Conservation (phyloP, 768 basidiomycete species). For the Grammothele lineata region DNA sequence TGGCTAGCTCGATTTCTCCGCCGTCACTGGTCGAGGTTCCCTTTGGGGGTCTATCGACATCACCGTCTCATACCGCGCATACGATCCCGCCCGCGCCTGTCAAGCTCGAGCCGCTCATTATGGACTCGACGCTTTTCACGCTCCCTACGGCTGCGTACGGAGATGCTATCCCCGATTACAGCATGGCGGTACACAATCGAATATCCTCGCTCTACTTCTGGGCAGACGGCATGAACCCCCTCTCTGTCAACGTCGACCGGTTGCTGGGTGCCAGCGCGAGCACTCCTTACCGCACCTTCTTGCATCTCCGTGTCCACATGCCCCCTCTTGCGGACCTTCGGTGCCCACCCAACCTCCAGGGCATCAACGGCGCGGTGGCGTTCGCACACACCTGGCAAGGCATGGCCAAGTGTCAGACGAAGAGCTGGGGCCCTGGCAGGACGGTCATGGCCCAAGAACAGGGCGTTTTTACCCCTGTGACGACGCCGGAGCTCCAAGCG, state of each 20-base stretch:
- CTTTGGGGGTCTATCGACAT: conserved; percentile 8
- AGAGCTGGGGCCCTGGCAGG: conserved; percentile 45
- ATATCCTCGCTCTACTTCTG: conserved; percentile 46
- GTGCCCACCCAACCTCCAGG: conserved; percentile 54
- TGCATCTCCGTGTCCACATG: conserved; percentile 56
- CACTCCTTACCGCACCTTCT: conserved; percentile 36
- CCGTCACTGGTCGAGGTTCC: conserved; percentile 2
- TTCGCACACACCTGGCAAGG: conserved; percentile 49
- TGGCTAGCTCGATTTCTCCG: conserved; percentile 5
- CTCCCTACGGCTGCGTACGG: conserved; percentile 17
- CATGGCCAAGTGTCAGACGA: conserved; percentile 61
- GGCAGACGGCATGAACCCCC: conserved; percentile 67
- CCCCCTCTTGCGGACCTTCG: conserved; percentile 51
- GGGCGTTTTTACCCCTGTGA: conserved; percentile 39
- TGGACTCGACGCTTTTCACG: conserved; percentile 22
- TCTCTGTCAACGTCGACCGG: conserved; percentile 55
- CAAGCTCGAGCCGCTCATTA: conserved; percentile 25
- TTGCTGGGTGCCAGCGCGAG: conserved; percentile 36
- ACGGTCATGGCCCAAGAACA: conserved; percentile 50
- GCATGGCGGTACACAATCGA: conserved; percentile 28
- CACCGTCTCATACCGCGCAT: conserved; percentile 4
- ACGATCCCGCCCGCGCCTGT: conserved; percentile 13
- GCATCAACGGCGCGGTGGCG: conserved; percentile 55
- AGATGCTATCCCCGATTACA: conserved; percentile 11
- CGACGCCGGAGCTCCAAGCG: conserved; percentile 27